phyloP scores from a whole-genome alignment of 2,329 filamentous ascomycete species.

The Colletotrichum truncatum region DNA sequence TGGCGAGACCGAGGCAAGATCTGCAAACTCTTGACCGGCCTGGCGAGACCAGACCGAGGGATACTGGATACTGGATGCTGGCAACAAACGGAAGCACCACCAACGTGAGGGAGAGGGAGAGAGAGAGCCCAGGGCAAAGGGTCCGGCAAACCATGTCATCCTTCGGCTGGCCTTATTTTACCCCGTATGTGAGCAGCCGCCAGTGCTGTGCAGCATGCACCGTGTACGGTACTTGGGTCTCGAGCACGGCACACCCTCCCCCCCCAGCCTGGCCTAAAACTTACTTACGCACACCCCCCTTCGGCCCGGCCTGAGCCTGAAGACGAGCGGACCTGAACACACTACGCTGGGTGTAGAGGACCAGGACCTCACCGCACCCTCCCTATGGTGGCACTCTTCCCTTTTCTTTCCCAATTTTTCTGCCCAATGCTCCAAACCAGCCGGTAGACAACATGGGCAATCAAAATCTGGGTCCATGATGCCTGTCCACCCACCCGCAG shows the following conservation, averaged over 20 bases:
- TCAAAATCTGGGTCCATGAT: slow-evolving; percentile 7
- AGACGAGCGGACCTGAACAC: neutral
- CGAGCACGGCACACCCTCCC: neutral
- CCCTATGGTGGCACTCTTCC: neutral
- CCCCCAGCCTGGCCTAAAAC: slow-evolving; percentile 9
- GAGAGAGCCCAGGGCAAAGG: neutral
- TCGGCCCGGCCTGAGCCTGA: slow-evolving; percentile 1
- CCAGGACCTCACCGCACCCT: neutral
- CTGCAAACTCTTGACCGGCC: neutral
- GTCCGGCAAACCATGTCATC: neutral
- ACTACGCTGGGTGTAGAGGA: neutral
- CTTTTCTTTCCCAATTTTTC: slow-evolving; percentile 19
- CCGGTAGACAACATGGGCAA: slow-evolving; percentile 5
- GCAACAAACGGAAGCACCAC: neutral
- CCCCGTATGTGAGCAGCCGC: slow-evolving; percentile 5
- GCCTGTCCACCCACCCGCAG: neutral
- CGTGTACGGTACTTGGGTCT: neutral
- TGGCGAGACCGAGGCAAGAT: neutral
- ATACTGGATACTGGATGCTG: slow-evolving; percentile 1
- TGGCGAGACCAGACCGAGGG: neutral
- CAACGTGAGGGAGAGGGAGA: neutral
- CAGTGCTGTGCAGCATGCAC: neutral
- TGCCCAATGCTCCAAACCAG: neutral
- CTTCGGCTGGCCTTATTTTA: neutral
- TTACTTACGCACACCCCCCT: slow-evolving; percentile 13